Evolutionary conservation across 2,329 filamentous ascomycete species (phyloP), one percentile per base, ranked within the genome.

Genomic region (Diaporthe ilicicola): DNA sequence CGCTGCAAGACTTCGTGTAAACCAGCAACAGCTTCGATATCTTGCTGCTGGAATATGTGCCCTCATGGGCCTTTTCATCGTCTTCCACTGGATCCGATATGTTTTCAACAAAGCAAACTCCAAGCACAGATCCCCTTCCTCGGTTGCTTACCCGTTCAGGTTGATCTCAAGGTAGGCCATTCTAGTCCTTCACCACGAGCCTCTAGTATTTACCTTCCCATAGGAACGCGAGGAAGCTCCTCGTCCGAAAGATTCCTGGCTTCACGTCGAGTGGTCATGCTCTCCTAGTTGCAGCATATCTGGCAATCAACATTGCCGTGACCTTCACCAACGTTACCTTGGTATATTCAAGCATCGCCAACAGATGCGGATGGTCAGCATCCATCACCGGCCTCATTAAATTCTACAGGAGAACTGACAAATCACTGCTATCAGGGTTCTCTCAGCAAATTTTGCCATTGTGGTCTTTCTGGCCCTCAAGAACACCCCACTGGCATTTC

Each of bases 381-480:
- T 32, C 32, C 12, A 19, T 17, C 13, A n/a, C 15, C 39, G 29
- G 4, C 10, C 32, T 44, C 7, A 22, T 32, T 22, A 2, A 53
- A 4, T 3, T 37, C 19, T 17, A 44, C 32, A 12, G 4, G 2
- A 32, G 24, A 17, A 19, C 24, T 56, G 9, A 42, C 34, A 68
- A 3, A 42, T 1, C 1, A 8, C 15, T 4, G 10, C 13, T 46
- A 22, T 9, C 56, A 81, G 79, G 79, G 65, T 79, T 67, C 69
- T 77, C 24, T 59, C 77, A 17, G 73, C 70, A 24, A 90, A 90
- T 74, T 76, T 89, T 37, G 78, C 81, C 15, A 78, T 91, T 19
- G 82, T 88, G 15, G 80, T 89, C 15, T 85, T 90, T 61, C 79
- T 91, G 19, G 82, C 85, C 1, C 80, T 90, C 51, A 90, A 89